A percentile compares a stretch with the other conserved stretches of the same genome.
These are phyloP conservation scores for Penicillium waksmanii DNA, from an alignment of 495 filamentous ascomycete genomes.

Conservation along the genomic window DNA sequence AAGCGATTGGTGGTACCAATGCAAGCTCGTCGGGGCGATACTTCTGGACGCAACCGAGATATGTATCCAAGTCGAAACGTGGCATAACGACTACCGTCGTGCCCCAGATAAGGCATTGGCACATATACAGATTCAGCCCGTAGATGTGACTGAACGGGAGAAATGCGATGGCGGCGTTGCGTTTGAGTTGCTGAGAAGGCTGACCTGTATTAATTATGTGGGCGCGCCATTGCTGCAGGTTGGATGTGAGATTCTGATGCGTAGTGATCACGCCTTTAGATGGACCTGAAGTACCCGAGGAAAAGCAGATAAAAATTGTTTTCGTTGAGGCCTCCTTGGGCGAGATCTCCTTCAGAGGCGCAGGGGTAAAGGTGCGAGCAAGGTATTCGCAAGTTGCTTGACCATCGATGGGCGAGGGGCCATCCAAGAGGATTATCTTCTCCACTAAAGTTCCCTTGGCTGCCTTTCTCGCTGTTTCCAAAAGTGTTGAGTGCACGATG, in stretches of 20 bases:
- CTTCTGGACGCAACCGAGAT: slow-evolving; percentile 25
- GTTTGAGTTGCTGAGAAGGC: slow-evolving; percentile 30
- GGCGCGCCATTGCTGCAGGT: slow-evolving; percentile 46
- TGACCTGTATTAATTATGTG: slow-evolving; percentile 19
- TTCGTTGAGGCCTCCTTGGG: slow-evolving; percentile 17
- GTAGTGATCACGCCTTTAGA: slow-evolving; percentile 62
- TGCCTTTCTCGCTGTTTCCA: slow-evolving; percentile 64
- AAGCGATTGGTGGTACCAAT: slow-evolving; percentile 71
- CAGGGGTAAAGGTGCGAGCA: slow-evolving; percentile 19
- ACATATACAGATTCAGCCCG: slow-evolving; percentile 44
- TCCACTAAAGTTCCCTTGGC: slow-evolving; percentile 42
- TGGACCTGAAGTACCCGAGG: slow-evolving; percentile 29
- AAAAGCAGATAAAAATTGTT: slow-evolving; percentile 27
- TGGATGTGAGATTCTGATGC: slow-evolving; percentile 75
- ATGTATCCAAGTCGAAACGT: slow-evolving; percentile 69
- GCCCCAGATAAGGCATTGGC: slow-evolving; percentile 26
- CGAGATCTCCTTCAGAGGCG: slow-evolving; percentile 9
- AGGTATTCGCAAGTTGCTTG: slow-evolving; percentile 26
- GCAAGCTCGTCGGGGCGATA: slow-evolving; percentile 27
- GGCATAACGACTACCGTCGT: slow-evolving; percentile 64
- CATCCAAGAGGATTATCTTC: slow-evolving; percentile 23
- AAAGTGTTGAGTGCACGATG: slow-evolving; percentile 65
- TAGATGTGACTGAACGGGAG: slow-evolving; percentile 92
- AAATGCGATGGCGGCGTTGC: slow-evolving; percentile 70
- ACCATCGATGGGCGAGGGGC: slow-evolving; percentile 14